Evolutionary conservation across 2,329 filamentous ascomycete genomes (phyloP), one percentile per base, ranked within the genome.

Genomic region (Fusarium sp.): DNA sequence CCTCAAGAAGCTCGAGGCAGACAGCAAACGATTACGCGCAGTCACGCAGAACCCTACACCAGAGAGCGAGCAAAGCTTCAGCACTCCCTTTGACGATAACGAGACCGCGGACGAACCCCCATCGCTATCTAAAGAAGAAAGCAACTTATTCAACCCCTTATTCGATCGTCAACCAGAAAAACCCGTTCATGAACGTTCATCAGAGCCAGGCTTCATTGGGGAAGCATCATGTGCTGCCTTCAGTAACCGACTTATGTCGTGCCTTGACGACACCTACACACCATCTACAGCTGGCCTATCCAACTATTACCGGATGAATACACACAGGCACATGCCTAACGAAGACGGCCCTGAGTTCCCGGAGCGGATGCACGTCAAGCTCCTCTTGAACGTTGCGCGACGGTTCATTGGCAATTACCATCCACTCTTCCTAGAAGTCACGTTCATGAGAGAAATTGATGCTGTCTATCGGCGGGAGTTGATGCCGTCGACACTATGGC

Each of bases 381-480:
- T 81, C 0, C 74, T 81, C 0, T 64, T 81, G 1, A 79, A 80
- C 5, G 79, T 81, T 0, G 80, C 80, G 0, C 57, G 77, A 22
- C 67, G 78, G 0, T 81, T 81, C 29, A 81, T 81, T 7, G 80
- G 80, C 2, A 80, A 81, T n/a, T 79, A 81, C 5, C 77, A 81
- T 22, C 80, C 78, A 0, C 3, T 81, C 1, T 81, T 81, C 72
- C 82, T 82, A 58, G 82, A 78, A 77, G 84, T 76, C 60, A 82
- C 66, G 69, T 85, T 63, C 59, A 83, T 76, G 82, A 82, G 72
- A 70, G 83, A 77, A 72, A 83, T 72, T 72, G 85, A 80, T 58
- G 75, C 78, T 5, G 79, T 82, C 2, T 83, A 83, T 58, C 63
- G 84, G 76, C 67, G 82, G 73, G 75, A 82, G 5, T 75, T 76